These are phyloP conservation scores for Macrophomina phaseolina DNA, from an alignment of 2,329 filamentous ascomycete species.

Conservation along the genomic window DNA sequence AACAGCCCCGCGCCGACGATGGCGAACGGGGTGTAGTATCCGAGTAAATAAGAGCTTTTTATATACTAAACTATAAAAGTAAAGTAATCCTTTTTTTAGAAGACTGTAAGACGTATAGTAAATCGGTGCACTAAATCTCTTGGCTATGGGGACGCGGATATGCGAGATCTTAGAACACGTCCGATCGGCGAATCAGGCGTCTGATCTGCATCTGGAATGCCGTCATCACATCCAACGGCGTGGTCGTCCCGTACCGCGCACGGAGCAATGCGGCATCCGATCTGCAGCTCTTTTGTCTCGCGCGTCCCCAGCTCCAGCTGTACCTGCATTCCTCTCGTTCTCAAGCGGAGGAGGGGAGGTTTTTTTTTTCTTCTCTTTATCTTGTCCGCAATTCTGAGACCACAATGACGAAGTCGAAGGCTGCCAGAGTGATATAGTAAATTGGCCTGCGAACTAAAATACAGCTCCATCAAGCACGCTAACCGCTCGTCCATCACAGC, in stretches of 20 bases:
- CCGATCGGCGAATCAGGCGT: conserved; percentile 16
- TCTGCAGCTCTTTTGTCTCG: conserved; percentile 1
- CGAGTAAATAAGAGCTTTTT: no score
- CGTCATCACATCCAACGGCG: conserved; percentile 20
- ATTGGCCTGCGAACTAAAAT: no score
- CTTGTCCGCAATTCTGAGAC: neutral
- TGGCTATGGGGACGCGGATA: conserved; percentile 5
- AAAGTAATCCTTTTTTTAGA: no score
- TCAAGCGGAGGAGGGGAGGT: no score
- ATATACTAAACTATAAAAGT: no score
- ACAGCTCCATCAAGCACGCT: neutral
- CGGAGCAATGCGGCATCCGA: neutral
- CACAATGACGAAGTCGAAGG: conserved; percentile 13
- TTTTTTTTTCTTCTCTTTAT: neutral
- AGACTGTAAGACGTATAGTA: no score
- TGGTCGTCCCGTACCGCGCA: conserved; percentile 9
- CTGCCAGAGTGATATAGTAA: conserved; percentile 23
- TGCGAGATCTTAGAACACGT: conserved; percentile 13
- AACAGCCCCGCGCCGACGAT: neutral
- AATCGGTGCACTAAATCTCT: neutral
- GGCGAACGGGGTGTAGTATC: no score
- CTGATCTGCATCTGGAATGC: conserved; percentile 24
- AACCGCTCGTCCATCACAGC: conserved; percentile 19
- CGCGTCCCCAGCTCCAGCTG: neutral
- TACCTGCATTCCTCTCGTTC: neutral